Base-by-base conservation (phyloP, 768 basidiomycete genomes). In the Lentinula lateritia region DNA sequence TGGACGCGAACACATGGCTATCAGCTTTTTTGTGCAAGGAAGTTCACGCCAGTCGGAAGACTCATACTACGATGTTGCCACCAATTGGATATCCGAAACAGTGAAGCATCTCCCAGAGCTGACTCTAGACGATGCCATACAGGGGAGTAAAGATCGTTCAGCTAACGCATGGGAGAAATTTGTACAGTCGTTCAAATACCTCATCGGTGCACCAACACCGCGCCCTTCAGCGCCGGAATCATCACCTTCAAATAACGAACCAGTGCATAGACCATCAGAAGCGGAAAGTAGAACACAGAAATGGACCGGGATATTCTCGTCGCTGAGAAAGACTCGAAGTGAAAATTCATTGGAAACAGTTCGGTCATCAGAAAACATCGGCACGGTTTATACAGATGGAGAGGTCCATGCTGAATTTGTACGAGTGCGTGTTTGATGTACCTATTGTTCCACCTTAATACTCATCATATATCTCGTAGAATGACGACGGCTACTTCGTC, bases 401-500 rank as follows among this genome's bases (percentile, higher is more conserved):
- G 90, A 93, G 66, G 89, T 90, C 8, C 92, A 93, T 71, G 92
- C 85, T 8, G 86, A 89, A 72, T 79, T 92, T 45, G 77, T 92
- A 62, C 83, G 83, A 78, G 91, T 91, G 72, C 50, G 50, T 42
- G 28, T 50, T 28, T 50, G 18, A 36, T 62, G 41, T 32, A 50
- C 3, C 3, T 3, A 52, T 23, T 57, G 63, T 45, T 57, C 62
- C 60, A 66, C 52, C 38, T 50, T 56, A 20, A 15, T 43, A 53
- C 58, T 39, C 46, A 28, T 23, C 20, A 32, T 34, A 52, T 64
- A 58, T 35, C 50, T 46, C 9, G 12, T 69, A 92, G 90, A 88
- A 91, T 64, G 82, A 83, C 53, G 82, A 88, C 56, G 91, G 90
- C 7, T 86, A 88, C 69, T 93, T 90, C 69, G 82, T 87, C 61